A percentile compares a stretch with the other conserved stretches of the same genome.
These are phyloP conservation scores for Saraca asoca DNA, from an alignment of 331 rosid genomes.

Conservation along the genomic window DNA sequence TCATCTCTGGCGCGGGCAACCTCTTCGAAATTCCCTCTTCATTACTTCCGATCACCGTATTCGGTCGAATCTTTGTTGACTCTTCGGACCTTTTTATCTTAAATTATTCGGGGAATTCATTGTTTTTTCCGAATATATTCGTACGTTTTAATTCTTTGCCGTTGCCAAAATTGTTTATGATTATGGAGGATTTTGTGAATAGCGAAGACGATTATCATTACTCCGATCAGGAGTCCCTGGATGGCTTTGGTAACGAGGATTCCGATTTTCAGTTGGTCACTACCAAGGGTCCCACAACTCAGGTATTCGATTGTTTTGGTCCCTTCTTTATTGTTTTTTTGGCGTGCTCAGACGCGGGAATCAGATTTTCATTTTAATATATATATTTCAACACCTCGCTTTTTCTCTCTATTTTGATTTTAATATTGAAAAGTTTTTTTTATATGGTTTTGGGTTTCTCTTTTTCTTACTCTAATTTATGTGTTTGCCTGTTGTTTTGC, in stretches of 20 bases:
- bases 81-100: background rate
- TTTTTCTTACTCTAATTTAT: background rate
- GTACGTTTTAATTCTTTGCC: background rate
- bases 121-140: background rate
- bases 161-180: background rate
- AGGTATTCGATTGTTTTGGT: constrained; percentile 51
- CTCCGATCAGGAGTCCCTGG: constrained; percentile 83
- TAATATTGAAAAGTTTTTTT: background rate
- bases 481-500: background rate
- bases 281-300: constrained; percentile 63
- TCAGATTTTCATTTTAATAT: background rate
- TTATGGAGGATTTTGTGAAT: constrained; percentile 63
- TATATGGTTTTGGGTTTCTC: constrained; percentile 11
- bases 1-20: constrained; percentile 30
- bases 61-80: constrained; percentile 32
- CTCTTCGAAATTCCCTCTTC: constrained; percentile 30
- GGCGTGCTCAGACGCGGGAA: background rate
- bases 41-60: constrained; percentile 36
- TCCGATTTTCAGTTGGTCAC: constrained; percentile 46
- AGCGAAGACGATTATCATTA: constrained; percentile 67
- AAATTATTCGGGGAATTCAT: background rate
- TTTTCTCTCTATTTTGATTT: background rate
- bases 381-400: constrained; percentile 9
- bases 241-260: constrained; percentile 73
- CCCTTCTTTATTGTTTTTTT: background rate